These are phyloP conservation scores for Sparassis latifolia DNA, from an alignment of 1,284 basidiomycete species.

Conservation along the genomic window DNA sequence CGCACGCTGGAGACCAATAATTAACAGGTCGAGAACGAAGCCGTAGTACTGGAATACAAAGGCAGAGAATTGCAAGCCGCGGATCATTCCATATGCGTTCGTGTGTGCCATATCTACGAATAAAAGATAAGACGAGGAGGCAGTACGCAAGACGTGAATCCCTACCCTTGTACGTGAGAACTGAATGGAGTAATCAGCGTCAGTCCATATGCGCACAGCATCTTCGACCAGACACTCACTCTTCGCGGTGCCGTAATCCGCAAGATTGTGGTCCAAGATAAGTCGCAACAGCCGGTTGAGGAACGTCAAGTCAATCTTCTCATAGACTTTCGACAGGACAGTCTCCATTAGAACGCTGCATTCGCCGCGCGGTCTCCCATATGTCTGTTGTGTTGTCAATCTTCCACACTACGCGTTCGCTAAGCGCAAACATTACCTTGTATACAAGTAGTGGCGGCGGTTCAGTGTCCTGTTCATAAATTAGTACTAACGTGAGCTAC, in stretches of 20 bases:
- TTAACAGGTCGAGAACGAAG: conserved; percentile 84
- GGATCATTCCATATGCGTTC: conserved; percentile 88
- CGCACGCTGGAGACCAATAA: conserved; percentile 89
- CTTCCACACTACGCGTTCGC: background rate
- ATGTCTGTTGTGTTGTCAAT: conserved; percentile 67
- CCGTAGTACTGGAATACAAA: conserved; percentile 98
- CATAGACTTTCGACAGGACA: conserved; percentile 90
- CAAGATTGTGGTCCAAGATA: conserved; percentile 95
- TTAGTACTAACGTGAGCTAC: background rate
- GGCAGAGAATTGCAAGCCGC: conserved; percentile 92
- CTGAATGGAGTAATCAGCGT: conserved; percentile 26
- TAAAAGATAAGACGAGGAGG: conserved; percentile 1
- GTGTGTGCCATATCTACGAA: conserved; percentile 82
- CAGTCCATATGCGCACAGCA: too few relatives aligned
- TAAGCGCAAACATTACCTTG: conserved; percentile 46
- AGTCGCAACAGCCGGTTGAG: conserved; percentile 90
- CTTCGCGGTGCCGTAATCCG: conserved; percentile 97
- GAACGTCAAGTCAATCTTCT: conserved; percentile 94
- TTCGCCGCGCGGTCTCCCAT: conserved; percentile 96
- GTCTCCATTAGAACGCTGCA: conserved; percentile 98
- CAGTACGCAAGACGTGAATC: conserved; percentile 4
- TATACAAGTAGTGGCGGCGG: conserved; percentile 94
- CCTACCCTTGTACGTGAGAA: conserved; percentile 85
- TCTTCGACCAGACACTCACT: conserved; percentile 46
- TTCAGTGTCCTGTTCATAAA: conserved; percentile 65